A percentile compares a stretch with the other conserved stretches of the same genome.
phyloP scores from a whole-genome alignment of 305 asterid genomes.

The Solanum chacoense region DNA sequence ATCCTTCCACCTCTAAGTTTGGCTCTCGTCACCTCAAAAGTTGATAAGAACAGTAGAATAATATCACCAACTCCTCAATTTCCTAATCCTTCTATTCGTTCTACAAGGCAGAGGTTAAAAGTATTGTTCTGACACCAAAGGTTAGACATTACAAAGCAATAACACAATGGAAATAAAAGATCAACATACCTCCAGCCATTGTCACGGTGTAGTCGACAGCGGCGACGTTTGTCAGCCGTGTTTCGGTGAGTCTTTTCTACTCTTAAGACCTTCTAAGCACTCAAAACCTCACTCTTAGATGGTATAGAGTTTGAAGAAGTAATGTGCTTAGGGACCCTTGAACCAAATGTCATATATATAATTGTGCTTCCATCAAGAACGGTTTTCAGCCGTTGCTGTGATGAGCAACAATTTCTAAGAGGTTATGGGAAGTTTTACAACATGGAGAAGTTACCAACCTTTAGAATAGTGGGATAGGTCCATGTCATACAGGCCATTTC shows the following conservation, averaged over 20 bases:
- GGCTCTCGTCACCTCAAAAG: neutral
- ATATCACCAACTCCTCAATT: neutral
- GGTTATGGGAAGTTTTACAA: neutral
- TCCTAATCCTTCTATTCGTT: neutral
- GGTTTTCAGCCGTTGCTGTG: neutral
- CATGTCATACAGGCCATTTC: neutral
- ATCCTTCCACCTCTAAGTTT: neutral
- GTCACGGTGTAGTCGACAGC: neutral
- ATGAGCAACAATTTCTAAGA: neutral
- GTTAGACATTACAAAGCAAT: neutral
- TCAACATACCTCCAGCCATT: neutral
- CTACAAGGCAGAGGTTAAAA: neutral
- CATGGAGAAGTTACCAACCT: neutral
- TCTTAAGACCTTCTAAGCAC: neutral
- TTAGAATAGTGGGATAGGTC: neutral
- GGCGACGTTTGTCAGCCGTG: neutral
- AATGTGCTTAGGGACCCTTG: neutral
- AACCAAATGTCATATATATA: neutral
- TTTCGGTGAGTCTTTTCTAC: neutral
- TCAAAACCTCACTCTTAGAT: neutral
- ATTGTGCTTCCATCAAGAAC: neutral
- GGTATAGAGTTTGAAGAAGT: neutral
- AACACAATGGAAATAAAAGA: neutral
- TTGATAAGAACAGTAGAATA: neutral
- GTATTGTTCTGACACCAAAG: neutral